Evolutionary conservation across 257 asterid genomes (phyloP), one percentile per base, ranked within the genome.

Genomic region (Handroanthus guayacan): DNA sequence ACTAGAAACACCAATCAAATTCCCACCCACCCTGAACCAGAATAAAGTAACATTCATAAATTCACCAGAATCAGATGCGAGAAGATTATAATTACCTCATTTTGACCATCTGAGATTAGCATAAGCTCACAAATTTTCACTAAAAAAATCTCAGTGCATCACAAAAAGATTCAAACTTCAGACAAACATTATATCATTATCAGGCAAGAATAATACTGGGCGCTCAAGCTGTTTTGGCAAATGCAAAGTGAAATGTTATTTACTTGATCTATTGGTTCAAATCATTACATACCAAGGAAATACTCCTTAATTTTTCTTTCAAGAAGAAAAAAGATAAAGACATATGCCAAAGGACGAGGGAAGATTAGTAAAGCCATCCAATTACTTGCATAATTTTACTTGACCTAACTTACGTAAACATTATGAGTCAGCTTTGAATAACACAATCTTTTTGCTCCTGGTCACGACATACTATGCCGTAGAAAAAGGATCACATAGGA

Each of bases 221-320:
- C n/a, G 14, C 60, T 72, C 37, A 18, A 74, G 78, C 56, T 54
- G n/a, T 56, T 36, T 60, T 67, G 75, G 61, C 69, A 64, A 17
- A 36, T 36, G 68, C 58, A 55, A 56, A 47, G 58, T 45, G 45
- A 39, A 12, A 2, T 13, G 48, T 37, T 52, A 34, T 62, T 9
- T 63, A 48, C 20, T 12, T 31, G 2, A 68, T 68, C 47, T 31
- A 68, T 54, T 12, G 14, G 5, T 36, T 20, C 48, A 61, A 51
- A 67, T 51, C 70, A 50, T 47, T 44, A 34, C 10, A 8, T 48
- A 11, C 50, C 67, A 70, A 70, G 34, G 60, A 52, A 18, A 36
- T 37, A 39, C 51, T 52, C 9, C 13, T 14, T 38, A 11, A 25
- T 25, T 25, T 25, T 25, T 25, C 31, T 25, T 25, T 25, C 31